These are phyloP conservation scores for Salvia hispanica DNA, from an alignment of 257 asterid genomes.

Conservation along the genomic window DNA sequence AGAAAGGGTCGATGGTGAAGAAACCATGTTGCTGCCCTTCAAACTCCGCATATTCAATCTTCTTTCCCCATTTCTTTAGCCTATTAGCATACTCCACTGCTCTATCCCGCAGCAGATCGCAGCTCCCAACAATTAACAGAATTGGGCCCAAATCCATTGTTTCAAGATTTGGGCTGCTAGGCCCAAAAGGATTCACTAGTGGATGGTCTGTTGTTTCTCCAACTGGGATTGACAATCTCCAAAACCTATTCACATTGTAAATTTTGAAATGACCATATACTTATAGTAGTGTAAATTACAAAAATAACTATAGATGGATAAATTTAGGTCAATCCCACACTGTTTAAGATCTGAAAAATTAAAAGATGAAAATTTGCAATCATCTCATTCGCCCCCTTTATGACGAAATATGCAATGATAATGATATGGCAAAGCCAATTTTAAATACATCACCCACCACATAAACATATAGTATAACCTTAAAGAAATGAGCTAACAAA, in stretches of 20 bases:
- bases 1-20: conserved; percentile 59
- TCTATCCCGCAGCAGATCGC: conserved; percentile 68
- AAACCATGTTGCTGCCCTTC: conserved; percentile 84
- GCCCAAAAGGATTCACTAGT: conserved; percentile 70
- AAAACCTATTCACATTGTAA: conserved; percentile 41
- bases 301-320: no score
- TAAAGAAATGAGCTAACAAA: no score
- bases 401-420: no score
- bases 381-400: no score
- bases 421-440: no score
- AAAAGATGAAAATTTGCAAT: no score
- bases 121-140: conserved; percentile 55
- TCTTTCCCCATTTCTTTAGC: conserved; percentile 56
- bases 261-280: not conserved
- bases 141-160: conserved; percentile 52
- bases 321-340: no score
- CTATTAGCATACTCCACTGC: conserved; percentile 50
- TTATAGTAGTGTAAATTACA: no score
- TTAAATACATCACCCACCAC: no score
- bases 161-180: conserved; percentile 50
- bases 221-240: conserved; percentile 64
- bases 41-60: conserved; percentile 62
- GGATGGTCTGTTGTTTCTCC: conserved; percentile 70
- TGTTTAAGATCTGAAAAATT: no score
- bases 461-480: no score